These are phyloP conservation scores for Margaritispora aquatica DNA, from an alignment of 495 filamentous ascomycete species.

Conservation along the genomic window DNA sequence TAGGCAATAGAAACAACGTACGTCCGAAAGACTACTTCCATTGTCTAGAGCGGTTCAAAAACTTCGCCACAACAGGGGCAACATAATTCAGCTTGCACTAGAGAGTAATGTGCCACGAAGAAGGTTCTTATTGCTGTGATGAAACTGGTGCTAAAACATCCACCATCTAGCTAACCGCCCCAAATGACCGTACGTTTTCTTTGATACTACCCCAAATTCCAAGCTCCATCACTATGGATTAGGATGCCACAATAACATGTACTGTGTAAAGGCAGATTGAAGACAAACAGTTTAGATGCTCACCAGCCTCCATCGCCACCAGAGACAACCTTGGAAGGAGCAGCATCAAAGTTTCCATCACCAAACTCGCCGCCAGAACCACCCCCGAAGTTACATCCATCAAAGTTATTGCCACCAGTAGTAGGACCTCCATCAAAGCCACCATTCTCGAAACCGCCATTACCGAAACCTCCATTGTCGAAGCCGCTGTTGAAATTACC, in stretches of 20 bases:
- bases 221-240: not conserved
- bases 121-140: too few relatives aligned
- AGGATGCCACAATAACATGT: not conserved
- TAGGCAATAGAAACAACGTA: too few relatives aligned
- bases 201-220: not conserved
- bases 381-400: not conserved
- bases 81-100: too few relatives aligned
- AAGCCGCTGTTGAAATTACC: not conserved
- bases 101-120: too few relatives aligned
- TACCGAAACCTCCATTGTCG: not conserved
- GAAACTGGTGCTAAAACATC: not conserved
- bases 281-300: not conserved
- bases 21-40: too few relatives aligned
- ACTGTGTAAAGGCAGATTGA: not conserved
- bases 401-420: not conserved
- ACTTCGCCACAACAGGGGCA: too few relatives aligned
- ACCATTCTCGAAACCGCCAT: not conserved
- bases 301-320: not conserved
- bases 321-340: not conserved
- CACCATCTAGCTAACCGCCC: not conserved
- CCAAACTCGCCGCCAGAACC: too few relatives aligned
- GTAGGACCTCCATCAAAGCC: not conserved
- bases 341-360: too few relatives aligned
- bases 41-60: too few relatives aligned
- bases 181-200: not conserved